A percentile compares a stretch with the other conserved stretches of the same genome.
Evolutionary conservation across 306 rosid species (phyloP).

Genomic region (Cajanus cajan): DNA sequence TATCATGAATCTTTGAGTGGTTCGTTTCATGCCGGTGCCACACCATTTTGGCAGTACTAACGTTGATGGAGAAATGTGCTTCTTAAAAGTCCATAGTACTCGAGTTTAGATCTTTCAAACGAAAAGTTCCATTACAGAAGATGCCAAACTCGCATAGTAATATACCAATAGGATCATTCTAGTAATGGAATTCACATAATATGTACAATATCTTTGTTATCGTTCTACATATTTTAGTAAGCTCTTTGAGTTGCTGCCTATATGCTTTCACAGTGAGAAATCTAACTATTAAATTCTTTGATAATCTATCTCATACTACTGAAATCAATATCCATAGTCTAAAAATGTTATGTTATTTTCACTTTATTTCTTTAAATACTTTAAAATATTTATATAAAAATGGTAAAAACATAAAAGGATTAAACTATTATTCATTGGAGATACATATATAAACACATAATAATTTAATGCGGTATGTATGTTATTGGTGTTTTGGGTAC

Average conservation of each 20-base stretch:
- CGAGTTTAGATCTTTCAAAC: background rate
- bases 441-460: too few species aligned
- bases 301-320: background rate
- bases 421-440: too few species aligned
- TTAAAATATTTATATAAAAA: too few species aligned
- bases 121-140: background rate
- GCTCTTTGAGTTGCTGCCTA: background rate
- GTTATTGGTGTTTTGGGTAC: too few species aligned
- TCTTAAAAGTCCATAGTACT: background rate
- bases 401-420: too few species aligned
- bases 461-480: too few species aligned
- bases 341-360: too few species aligned
- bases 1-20: conserved; percentile 26
- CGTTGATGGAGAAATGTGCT: conserved; percentile 4
- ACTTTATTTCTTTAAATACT: too few species aligned
- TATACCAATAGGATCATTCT: too few species aligned
- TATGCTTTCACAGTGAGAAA: background rate
- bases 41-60: conserved; percentile 23
- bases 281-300: background rate
- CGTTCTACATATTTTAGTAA: background rate
- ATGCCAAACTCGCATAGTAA: background rate
- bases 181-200: too few species aligned
- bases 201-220: too few species aligned
- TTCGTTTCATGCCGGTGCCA: conserved; percentile 18
- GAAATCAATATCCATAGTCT: background rate